Conservation (phyloP, 1,284 basidiomycete species). For the Xerocomus tenax region DNA sequence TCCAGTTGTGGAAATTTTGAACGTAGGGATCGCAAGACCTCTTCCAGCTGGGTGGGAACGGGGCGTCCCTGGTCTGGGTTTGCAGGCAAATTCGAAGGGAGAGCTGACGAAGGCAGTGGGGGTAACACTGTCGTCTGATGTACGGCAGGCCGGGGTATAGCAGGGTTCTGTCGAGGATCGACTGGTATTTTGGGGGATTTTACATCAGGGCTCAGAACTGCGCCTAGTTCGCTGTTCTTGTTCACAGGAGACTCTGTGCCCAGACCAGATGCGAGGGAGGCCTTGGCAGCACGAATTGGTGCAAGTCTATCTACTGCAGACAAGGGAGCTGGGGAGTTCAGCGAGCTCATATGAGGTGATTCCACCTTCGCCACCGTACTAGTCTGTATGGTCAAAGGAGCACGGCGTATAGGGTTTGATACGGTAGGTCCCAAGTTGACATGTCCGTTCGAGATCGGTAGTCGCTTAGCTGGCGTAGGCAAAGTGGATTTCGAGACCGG, state of each 20-base stretch:
- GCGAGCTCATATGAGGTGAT: slow-evolving; percentile 14
- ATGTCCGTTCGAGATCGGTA: not conserved
- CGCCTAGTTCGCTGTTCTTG: not conserved
- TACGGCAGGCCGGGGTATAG: not conserved
- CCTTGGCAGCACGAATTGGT: slow-evolving; percentile 30
- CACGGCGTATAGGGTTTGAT: not conserved
- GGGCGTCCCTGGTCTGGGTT: slow-evolving; percentile 6
- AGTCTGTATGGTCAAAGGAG: slow-evolving; percentile 11
- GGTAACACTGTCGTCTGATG: not conserved
- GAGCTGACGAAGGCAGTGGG: not conserved
- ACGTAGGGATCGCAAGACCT: slow-evolving; percentile 13
- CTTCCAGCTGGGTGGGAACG: slow-evolving; percentile 11
- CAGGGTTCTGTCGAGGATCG: slow-evolving; percentile 5
- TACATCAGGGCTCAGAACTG: not conserved
- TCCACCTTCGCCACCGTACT: slow-evolving; percentile 16
- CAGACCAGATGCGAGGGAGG: slow-evolving; percentile 14
- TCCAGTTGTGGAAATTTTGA: slow-evolving; percentile 17
- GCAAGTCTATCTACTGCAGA: slow-evolving; percentile 24
- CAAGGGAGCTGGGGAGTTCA: slow-evolving; percentile 7
- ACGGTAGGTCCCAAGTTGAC: not conserved
- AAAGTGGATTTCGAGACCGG: not conserved
- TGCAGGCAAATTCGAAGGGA: not conserved
- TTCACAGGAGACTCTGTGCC: slow-evolving; percentile 7
- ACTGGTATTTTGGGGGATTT: not conserved
- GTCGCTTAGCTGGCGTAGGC: not conserved